Conservation (phyloP, 768 basidiomycete genomes). For the Rhodosporidiobolus odoratus region DNA sequence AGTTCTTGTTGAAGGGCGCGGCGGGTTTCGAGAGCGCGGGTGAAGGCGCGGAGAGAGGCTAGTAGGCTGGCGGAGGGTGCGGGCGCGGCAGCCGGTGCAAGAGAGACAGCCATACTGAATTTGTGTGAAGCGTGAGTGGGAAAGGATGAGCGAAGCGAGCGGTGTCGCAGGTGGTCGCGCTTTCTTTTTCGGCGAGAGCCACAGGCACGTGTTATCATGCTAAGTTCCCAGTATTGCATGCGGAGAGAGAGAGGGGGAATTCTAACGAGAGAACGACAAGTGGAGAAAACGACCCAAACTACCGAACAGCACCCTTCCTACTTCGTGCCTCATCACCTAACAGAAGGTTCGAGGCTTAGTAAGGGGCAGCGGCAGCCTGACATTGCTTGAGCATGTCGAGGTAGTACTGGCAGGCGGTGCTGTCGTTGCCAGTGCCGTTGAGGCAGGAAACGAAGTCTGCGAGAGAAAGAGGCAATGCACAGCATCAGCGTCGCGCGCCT, state of each 20-base stretch:
- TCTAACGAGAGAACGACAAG: too few relatives aligned
- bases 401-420: constrained; percentile 69
- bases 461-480: neutral
- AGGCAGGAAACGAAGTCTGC: constrained; percentile 81
- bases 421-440: constrained; percentile 67
- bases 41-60: constrained; percentile 5
- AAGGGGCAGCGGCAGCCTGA: constrained; percentile 41
- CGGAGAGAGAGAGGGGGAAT: too few relatives aligned
- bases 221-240: too few relatives aligned
- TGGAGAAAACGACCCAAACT: too few relatives aligned
- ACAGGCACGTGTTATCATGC: too few relatives aligned
- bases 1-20: constrained; percentile 20
- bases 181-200: too few relatives aligned
- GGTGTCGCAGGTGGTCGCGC: too few relatives aligned
- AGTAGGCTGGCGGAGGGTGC: neutral
- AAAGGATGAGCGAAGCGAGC: too few relatives aligned
- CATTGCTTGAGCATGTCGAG: constrained; percentile 58
- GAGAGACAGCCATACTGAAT: neutral
- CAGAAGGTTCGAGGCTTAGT: constrained; percentile 19
- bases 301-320: too few relatives aligned
- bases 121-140: too few relatives aligned
- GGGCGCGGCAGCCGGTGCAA: neutral
- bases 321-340: neutral
- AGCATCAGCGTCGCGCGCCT: neutral
- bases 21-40: constrained; percentile 16